Evolutionary conservation across 2,329 filamentous ascomycete genomes (phyloP), one percentile per base, ranked within the genome.

Genomic region (Calycina herbarum): DNA sequence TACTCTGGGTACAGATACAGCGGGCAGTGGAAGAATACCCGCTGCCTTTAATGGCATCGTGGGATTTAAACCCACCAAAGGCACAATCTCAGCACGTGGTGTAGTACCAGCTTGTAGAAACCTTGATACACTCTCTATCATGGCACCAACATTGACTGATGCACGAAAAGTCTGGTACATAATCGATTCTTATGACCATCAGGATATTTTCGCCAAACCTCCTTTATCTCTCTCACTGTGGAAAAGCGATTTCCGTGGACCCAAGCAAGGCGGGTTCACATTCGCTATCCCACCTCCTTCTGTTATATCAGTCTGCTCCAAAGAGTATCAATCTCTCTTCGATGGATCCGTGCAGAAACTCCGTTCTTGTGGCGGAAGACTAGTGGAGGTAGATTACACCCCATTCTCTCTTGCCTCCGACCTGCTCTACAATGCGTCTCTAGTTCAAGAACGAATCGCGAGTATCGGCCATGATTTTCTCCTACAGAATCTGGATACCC

Each of bases 1-100:
- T 68, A 79, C 83, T 6, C 73, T 86, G 1, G 83, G 79, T 13
- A 84, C 82, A 0, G 83, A 84, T 67, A 84, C 82, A 10, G 83
- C 82, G n/a, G 83, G 82, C 3, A 80, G 81, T 29, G 81, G 82
- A 2, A 77, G 82, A 35, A 78, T 85, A 5, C 82, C 82, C 7
- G 78, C 82, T 27, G 78, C 78, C 0, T 82, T 83, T 71, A 84
- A 84, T 70, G 81, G 81, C 8, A 78, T 85, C 6, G 78, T 81
- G 1, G 82, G 82, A 2, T 78, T 76, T 65, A 79, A 79, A 68
- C 82, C 82, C 1, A 84, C 82, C 1, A 80, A 81, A 71, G 81
- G 82, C 3, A 81, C 81, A 0, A 75, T 84, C 10, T 82, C 80
- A 4, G 79, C 81, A 59, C 75, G 74, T 11, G 82, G 82, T 4